A percentile compares a stretch with the other conserved stretches of the same genome.
phyloP scores from a whole-genome alignment of 352 stramenopile species.

The Phytophthora colocasiae region DNA sequence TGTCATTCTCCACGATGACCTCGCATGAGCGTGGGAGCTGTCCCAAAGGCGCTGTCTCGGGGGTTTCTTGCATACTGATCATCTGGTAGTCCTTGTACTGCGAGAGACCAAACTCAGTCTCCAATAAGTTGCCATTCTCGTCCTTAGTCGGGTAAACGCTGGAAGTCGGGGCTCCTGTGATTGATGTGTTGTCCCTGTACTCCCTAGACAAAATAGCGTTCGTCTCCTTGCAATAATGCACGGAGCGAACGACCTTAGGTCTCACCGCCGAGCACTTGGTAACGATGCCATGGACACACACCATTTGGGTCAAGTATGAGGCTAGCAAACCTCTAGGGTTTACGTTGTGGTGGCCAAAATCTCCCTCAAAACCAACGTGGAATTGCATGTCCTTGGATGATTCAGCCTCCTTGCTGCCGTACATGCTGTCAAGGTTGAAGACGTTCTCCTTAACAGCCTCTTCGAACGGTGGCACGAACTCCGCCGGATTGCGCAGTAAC shows the following conservation, averaged over 20 bases:
- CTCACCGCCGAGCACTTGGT: slow-evolving; percentile 98
- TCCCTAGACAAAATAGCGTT: slow-evolving; percentile 92
- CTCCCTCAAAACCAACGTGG: slow-evolving; percentile 92
- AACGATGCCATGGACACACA: slow-evolving; percentile 99
- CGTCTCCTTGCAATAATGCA: slow-evolving; percentile 98
- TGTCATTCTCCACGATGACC: slow-evolving; percentile 98
- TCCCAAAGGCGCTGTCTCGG: slow-evolving; percentile 95
- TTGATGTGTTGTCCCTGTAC: slow-evolving; percentile 98
- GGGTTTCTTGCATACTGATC: slow-evolving; percentile 88
- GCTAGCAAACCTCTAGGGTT: slow-evolving; percentile 94
- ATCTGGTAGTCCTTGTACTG: slow-evolving; percentile 99
- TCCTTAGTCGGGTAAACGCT: slow-evolving; percentile 96
- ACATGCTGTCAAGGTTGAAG: slow-evolving; percentile 84
- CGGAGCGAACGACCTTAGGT: slow-evolving; percentile 97
- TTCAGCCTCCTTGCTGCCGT: slow-evolving; percentile 79
- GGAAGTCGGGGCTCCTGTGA: slow-evolving; percentile 89
- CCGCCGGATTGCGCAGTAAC: slow-evolving; percentile 77
- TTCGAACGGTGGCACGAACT: slow-evolving; percentile 88
- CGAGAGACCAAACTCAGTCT: slow-evolving; percentile 98
- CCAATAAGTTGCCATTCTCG: slow-evolving; percentile 95
- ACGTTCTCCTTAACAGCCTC: slow-evolving; percentile 82
- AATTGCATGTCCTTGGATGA: slow-evolving; percentile 80
- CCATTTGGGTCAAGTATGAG: slow-evolving; percentile 92
- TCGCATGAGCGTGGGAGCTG: slow-evolving; percentile 98
- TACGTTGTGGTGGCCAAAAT: slow-evolving; percentile 93